A percentile compares a stretch with the other conserved stretches of the same genome.
These are phyloP conservation scores for Kazachstania bromeliacearum DNA, from an alignment of 805 yeast species.

Conservation along the genomic window DNA sequence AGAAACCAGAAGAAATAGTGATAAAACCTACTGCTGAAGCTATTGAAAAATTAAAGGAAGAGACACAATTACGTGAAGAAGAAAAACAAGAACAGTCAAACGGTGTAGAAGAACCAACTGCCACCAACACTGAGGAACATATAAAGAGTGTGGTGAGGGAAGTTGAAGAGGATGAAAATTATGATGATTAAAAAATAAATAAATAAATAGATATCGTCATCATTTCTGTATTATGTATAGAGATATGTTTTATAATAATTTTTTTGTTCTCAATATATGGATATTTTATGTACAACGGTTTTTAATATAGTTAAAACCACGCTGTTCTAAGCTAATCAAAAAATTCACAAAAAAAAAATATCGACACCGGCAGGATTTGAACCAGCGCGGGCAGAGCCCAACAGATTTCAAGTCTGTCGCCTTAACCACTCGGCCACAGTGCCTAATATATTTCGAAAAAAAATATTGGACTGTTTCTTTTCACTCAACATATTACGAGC, in stretches of 20 bases:
- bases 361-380: too few relatives aligned
- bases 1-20: slow-evolving; percentile 13
- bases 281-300: too few relatives aligned
- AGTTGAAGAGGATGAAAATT: slow-evolving; percentile 38
- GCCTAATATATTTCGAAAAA: too few relatives aligned
- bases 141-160: slow-evolving; percentile 29
- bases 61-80: slow-evolving; percentile 32
- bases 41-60: slow-evolving; percentile 34
- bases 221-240: background rate
- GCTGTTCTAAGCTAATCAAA: too few relatives aligned
- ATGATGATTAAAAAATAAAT: slow-evolving; percentile 30
- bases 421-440: too few relatives aligned
- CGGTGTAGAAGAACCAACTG: slow-evolving; percentile 4
- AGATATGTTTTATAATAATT: too few relatives aligned
- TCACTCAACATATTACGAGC: too few relatives aligned
- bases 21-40: slow-evolving; percentile 31
- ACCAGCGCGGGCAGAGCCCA: too few relatives aligned
- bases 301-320: too few relatives aligned
- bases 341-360: too few relatives aligned
- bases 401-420: too few relatives aligned
- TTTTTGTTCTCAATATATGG: background rate
- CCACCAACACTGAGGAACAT: background rate
- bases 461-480: too few relatives aligned
- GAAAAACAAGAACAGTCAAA: slow-evolving; percentile 13
- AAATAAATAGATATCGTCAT: background rate